Percentiles rank a stretch among this genome's conserved stretches.
phyloP scores from a whole-genome alignment of 768 basidiomycete species.

The Lactarius pseudohatsudake region DNA sequence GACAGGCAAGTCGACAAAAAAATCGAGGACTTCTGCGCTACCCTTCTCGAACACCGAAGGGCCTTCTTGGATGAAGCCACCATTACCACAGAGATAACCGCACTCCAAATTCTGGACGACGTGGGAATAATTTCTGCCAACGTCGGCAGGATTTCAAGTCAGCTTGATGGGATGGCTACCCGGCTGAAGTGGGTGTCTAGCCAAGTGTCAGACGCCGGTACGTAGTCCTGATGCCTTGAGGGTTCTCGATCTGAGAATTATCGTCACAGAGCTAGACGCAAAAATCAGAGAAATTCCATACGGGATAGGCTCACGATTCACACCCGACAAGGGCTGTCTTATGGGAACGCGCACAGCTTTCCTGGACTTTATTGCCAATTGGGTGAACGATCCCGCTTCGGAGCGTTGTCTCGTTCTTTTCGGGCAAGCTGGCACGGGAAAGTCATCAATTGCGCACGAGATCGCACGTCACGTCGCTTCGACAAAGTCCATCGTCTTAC shows the following conservation, averaged over 20 bases:
- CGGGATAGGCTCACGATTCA: neutral
- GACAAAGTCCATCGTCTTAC: neutral
- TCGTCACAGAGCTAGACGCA: neutral
- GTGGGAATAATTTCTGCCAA: neutral
- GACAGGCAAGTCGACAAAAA: neutral
- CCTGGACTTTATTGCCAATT: neutral
- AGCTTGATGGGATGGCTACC: neutral
- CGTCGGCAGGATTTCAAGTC: neutral
- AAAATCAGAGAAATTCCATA: neutral
- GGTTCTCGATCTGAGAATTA: neutral
- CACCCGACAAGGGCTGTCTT: neutral
- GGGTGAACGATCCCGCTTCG: neutral
- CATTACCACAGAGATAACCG: neutral
- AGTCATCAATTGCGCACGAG: neutral
- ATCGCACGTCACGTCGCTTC: neutral
- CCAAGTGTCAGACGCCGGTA: neutral
- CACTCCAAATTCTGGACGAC: neutral
- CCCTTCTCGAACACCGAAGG: neutral
- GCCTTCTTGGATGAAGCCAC: neutral
- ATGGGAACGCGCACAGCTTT: neutral
- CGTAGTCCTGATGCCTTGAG: neutral
- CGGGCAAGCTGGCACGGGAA: neutral
- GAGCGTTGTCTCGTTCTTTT: conserved; percentile 1
- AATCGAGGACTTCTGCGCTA: neutral
- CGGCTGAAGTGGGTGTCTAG: neutral